phyloP scores from a whole-genome alignment of 495 filamentous ascomycete species.

The Xylaria cubensis region DNA sequence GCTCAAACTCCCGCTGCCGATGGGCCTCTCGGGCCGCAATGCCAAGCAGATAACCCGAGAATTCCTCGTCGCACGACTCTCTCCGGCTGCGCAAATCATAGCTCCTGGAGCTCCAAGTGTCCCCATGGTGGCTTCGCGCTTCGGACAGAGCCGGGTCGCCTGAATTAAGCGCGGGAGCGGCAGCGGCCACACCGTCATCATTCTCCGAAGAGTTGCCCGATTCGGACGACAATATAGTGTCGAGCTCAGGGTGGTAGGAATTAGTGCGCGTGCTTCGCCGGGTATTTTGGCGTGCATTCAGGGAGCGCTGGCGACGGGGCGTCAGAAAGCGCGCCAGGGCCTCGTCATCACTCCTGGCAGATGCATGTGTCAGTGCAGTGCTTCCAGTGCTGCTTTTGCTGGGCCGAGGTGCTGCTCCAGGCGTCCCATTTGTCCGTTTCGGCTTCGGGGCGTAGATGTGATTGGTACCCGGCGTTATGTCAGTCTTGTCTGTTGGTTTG shows the following conservation, averaged over 20 bases:
- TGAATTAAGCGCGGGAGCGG: constrained; percentile 34
- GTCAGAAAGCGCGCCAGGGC: constrained; percentile 28
- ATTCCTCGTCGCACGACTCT: constrained; percentile 71
- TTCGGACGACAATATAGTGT: constrained; percentile 45
- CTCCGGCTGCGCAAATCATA: constrained; percentile 48
- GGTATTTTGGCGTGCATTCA: constrained; percentile 48
- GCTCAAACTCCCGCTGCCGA: constrained; percentile 62
- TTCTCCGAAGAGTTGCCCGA: constrained; percentile 44
- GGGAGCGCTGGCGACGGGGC: constrained; percentile 44
- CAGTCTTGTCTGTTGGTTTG: constrained; percentile 60
- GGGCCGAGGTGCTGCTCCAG: constrained; percentile 28
- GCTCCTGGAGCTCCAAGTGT: constrained; percentile 49
- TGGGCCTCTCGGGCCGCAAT: constrained; percentile 79
- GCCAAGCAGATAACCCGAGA: constrained; percentile 75
- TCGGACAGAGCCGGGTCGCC: constrained; percentile 40
- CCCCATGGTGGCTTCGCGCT: constrained; percentile 33
- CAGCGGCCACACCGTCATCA: constrained; percentile 35
- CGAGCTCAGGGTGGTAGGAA: constrained; percentile 49
- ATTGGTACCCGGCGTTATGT: constrained; percentile 63
- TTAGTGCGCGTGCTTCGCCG: constrained; percentile 46
- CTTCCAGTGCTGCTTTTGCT: constrained; percentile 30
- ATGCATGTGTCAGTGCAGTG: constrained; percentile 34
- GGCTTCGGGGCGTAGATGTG: constrained; percentile 59
- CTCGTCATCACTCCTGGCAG: constrained; percentile 30
- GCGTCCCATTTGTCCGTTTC: constrained; percentile 42